Evolutionary conservation across 2,329 filamentous ascomycete species (phyloP), one percentile per base, ranked within the genome.

Genomic region (Pyricularia pennisetigena): DNA sequence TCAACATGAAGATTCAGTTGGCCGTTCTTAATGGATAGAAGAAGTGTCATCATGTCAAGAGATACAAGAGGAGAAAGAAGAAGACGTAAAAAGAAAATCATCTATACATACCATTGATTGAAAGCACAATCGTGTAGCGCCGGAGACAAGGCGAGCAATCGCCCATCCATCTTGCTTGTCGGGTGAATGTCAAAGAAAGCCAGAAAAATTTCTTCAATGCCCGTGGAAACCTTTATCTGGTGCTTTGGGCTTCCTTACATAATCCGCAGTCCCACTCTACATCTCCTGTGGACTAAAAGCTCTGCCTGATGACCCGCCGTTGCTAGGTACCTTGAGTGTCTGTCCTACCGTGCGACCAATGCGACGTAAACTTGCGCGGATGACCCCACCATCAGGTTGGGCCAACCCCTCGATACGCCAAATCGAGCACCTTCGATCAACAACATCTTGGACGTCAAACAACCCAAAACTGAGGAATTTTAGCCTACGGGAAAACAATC

Each of bases 1-100:
- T 72, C 71, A 72, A 72, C 71, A 72, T 71, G 71, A 70, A 70
- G 66, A 70, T 72, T 72, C 71, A 72, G 71, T 71, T 72, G 70
- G 71, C 71, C 71, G 71, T 72, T 72, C 71, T 72, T 72, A 72
- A 72, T 68, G 68, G 69, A 70, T 62, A 62, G 59, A 69, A 68
- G 24, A 64, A 68, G 28, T 70, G 62, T 71, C 71, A 72, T 72
- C 71, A 71, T 71, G 70, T 4, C 32, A 64, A 61, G 30, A 67
- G 16, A 57, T 23, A 24, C 23, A 61, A 61, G 9, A 26, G 41
- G 30, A 30, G 64, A 20, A 66, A 30, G 54, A 59, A 9, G 32
- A 9, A 65, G 32, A 12, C 8, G n/a, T 65, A 41, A n/a, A 29
- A 16, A 8, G 14, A 32, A 49, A 57, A 61, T 12, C 23, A 16